Evolutionary conservation across 2,329 filamentous ascomycete genomes (phyloP).

Genomic region (Microdochium trichocladiopsis): DNA sequence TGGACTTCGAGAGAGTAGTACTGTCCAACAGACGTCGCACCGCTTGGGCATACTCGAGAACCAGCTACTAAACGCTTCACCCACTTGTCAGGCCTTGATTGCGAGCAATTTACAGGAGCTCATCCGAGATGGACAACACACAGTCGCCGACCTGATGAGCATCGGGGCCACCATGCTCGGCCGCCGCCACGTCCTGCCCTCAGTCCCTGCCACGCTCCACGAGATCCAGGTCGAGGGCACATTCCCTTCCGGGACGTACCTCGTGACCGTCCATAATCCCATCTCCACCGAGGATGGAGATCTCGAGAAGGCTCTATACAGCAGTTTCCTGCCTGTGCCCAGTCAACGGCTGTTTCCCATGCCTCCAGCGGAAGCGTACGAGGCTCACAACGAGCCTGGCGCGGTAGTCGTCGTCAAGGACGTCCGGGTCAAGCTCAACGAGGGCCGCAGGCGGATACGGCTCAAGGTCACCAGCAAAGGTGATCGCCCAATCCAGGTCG

Average conservation of each 20-base stretch:
- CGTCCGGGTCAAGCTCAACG: constrained; percentile 61
- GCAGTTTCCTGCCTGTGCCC: constrained; percentile 82
- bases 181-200: constrained; percentile 81
- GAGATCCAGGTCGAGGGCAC: constrained; percentile 94
- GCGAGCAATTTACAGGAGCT: constrained; percentile 89
- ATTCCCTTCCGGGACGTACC: constrained; percentile 82
- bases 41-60: background rate
- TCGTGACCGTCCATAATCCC: constrained; percentile 90
- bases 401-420: constrained; percentile 68
- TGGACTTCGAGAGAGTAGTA: too few species aligned
- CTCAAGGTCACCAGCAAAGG: constrained; percentile 79
- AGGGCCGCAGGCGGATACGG: constrained; percentile 64
- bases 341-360: constrained; percentile 59
- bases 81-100: constrained; percentile 61
- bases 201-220: constrained; percentile 69
- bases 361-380: constrained; percentile 58
- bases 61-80: background rate
- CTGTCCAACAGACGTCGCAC: too few species aligned
- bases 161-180: constrained; percentile 89
- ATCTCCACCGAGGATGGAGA: constrained; percentile 82
- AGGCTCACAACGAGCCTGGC: constrained; percentile 64
- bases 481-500: constrained; percentile 85
- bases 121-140: constrained; percentile 92
- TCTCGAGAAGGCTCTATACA: constrained; percentile 80
- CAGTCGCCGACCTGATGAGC: constrained; percentile 87